phyloP scores from a whole-genome alignment of 352 stramenopile species.

The Phytophthora melonis region DNA sequence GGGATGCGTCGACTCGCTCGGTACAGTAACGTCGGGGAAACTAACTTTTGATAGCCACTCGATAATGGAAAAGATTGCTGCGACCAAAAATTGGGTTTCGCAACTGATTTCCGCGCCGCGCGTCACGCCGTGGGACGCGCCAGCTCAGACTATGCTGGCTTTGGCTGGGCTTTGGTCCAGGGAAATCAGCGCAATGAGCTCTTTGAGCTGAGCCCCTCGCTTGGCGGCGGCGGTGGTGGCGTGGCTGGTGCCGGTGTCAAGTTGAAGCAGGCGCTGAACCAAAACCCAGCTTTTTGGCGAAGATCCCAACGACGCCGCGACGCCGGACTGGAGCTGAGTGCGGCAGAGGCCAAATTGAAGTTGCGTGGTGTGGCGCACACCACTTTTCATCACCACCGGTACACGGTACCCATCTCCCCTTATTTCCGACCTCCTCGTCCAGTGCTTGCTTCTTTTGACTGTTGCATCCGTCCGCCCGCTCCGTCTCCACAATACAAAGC shows the following conservation, averaged over 20 bases:
- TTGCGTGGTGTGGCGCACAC: neutral
- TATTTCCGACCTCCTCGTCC: conserved; percentile 28
- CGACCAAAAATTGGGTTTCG: conserved; percentile 25
- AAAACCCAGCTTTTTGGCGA: too few species aligned
- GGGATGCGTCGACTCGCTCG: neutral
- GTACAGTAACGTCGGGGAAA: conserved; percentile 26
- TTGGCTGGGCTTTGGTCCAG: too few species aligned
- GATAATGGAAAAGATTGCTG: conserved; percentile 23
- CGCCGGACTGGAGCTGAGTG: too few species aligned
- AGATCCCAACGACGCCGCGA: too few species aligned
- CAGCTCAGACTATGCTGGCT: too few species aligned
- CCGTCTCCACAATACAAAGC: conserved; percentile 37
- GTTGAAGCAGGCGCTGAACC: too few species aligned
- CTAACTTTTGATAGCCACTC: neutral
- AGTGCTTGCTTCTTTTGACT: conserved; percentile 11
- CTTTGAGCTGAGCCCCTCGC: too few species aligned
- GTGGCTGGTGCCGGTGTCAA: too few species aligned
- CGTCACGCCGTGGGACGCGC: conserved; percentile 1
- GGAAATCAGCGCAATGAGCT: too few species aligned
- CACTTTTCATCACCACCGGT: neutral
- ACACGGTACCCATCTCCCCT: neutral
- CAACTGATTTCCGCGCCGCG: conserved; percentile 24
- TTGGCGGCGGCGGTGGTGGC: too few species aligned
- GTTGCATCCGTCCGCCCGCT: neutral
- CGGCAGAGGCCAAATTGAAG: too few species aligned